Evolutionary conservation across 108 stramenopile genomes (phyloP).

Genomic region (Conticribra weissflogii): DNA sequence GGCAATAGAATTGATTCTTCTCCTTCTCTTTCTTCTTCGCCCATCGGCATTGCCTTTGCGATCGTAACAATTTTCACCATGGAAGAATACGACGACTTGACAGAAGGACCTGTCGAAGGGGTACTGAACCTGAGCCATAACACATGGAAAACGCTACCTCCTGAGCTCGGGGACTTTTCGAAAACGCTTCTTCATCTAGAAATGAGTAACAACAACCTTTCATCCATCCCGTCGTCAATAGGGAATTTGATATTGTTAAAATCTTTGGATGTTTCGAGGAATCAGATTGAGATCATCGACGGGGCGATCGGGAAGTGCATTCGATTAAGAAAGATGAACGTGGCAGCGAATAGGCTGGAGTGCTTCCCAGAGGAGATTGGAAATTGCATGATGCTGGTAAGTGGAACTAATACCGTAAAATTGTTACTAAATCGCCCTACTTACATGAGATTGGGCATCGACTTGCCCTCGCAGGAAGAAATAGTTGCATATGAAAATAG

Average conservation of each 20-base stretch:
- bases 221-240: constrained; percentile 25
- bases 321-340: constrained; percentile 28
- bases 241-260: constrained; percentile 26
- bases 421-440: too few relatives aligned
- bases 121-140: constrained; percentile 33
- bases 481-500: constrained; percentile 27
- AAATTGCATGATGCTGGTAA: constrained; percentile 32
- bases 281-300: constrained; percentile 34
- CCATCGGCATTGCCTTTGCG: too few relatives aligned
- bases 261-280: constrained; percentile 36
- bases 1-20: too few relatives aligned
- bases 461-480: constrained; percentile 16
- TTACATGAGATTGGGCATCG: too few relatives aligned
- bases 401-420: too few relatives aligned
- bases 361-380: constrained; percentile 24
- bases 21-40: too few relatives aligned
- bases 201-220: constrained; percentile 33
- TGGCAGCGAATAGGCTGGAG: constrained; percentile 29
- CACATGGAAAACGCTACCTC: constrained; percentile 34
- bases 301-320: constrained; percentile 39
- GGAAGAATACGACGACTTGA: constrained; percentile 44
- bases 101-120: constrained; percentile 30
- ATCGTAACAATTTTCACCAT: too few relatives aligned
- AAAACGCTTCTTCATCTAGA: constrained; percentile 16
- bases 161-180: constrained; percentile 22